Conservation (phyloP, 2,329 filamentous ascomycete species). For the Fusarium scirpi region DNA sequence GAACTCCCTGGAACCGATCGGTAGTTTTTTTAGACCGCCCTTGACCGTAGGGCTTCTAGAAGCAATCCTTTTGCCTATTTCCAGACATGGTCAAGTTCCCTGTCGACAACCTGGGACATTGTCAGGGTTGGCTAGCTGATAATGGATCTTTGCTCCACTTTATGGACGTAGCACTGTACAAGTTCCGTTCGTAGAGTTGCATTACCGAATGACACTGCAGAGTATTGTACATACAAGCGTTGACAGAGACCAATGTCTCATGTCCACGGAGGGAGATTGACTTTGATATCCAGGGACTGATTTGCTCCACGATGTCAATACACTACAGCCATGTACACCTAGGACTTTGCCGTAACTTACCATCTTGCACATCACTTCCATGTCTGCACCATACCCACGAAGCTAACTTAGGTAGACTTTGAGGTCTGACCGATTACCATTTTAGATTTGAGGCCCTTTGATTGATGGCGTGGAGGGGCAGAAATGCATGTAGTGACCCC, state of each 20-base stretch:
- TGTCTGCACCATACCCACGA: neutral
- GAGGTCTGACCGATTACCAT: slow-evolving; percentile 23
- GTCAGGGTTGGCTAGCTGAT: neutral
- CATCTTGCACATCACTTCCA: neutral
- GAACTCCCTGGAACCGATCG: neutral
- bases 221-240: slow-evolving; percentile 9
- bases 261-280: neutral
- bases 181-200: neutral
- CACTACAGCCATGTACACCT: neutral
- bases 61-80: slow-evolving; percentile 15
- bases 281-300: neutral
- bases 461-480: neutral
- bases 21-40: slow-evolving; percentile 9
- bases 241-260: neutral
- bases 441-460: slow-evolving; percentile 26
- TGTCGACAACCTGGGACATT: neutral
- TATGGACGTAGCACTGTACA: neutral
- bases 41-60: slow-evolving; percentile 21
- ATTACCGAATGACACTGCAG: slow-evolving; percentile 4
- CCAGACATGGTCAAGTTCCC: slow-evolving; percentile 1
- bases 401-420: neutral
- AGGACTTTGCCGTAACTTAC: neutral
- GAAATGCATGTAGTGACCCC: neutral
- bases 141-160: neutral
- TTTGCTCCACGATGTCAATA: neutral